Evolutionary conservation across 2,329 filamentous ascomycete genomes (phyloP), one percentile per base, ranked within the genome.

Genomic region (Aciculosporium take): DNA sequence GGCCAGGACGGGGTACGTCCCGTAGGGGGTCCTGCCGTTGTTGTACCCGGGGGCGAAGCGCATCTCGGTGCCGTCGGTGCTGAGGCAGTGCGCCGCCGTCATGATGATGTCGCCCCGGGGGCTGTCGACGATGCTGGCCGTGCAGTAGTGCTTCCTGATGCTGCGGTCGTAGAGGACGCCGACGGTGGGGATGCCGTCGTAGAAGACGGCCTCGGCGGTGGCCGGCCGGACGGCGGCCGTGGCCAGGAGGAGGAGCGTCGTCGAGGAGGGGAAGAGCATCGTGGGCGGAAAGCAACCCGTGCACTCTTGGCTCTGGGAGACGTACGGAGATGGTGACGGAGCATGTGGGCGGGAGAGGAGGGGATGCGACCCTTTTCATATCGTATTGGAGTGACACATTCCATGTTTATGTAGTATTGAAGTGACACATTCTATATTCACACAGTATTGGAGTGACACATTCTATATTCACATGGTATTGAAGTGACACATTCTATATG

Each of bases 41-140:
- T 41, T 24, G 31, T 46, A 46, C 12, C 45, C 45, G 2, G 45
- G 45, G n/a, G 45, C 42, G 29, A 46, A 46, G 15, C n/a, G 4
- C 8, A 42, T 38, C n/a, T 40, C 45, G 7, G 15, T 37, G 39
- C 42, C 42, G 18, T 29, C 27, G 13, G 37, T 42, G 24, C 31
- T 35, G 39, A 46, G 29, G 42, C 45, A 46, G 35, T 46, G 45
- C 6, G 29, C 37, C 9, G 45, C 45, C n/a, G 45, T 46, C 13
- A 46, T 39, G 36, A 46, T 41, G 5, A 46, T 42, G 30, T 46
- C 44, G 21, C 42, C 38, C 23, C 34, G 28, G 10, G 24, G 21
- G 42, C 45, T 46, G 13, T 41, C 41, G 27, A 46, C 41, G 10
- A 46, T 39, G 35, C 42, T 44, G 20, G 45, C 45, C 5, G 41